Conservation (phyloP, 441 rosid species). For the Gossypium trilobum region DNA sequence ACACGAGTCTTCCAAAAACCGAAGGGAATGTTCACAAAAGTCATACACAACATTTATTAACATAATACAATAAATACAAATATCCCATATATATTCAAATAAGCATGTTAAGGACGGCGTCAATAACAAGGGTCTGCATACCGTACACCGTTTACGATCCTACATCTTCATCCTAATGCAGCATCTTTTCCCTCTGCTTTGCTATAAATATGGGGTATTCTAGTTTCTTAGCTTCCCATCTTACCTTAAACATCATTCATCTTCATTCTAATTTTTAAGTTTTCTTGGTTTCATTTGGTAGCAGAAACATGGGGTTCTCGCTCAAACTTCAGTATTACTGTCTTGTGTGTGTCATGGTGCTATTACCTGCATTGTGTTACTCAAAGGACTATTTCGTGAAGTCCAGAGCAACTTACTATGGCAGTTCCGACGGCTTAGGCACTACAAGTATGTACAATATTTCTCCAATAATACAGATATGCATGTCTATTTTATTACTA, state of each 20-base stretch:
- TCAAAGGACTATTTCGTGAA: slow-evolving; percentile 25
- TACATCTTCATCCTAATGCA: slow-evolving; percentile 7
- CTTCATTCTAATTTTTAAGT: neutral
- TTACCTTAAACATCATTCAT: neutral
- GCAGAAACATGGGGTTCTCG: slow-evolving; percentile 20
- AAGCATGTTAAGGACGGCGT: neutral
- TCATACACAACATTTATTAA: neutral
- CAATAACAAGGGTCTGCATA: neutral
- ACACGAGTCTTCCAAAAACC: neutral
- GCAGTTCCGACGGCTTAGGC: slow-evolving; percentile 75
- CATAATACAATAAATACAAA: neutral
- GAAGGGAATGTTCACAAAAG: neutral
- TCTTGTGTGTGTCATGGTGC: slow-evolving; percentile 31
- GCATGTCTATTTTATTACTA: neutral
- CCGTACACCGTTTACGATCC: slow-evolving; percentile 7
- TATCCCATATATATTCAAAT: neutral
- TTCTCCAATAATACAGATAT: neutral
- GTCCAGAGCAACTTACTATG: slow-evolving; percentile 75
- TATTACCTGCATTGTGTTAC: slow-evolving; percentile 36
- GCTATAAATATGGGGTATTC: slow-evolving; percentile 30
- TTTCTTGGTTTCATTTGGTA: neutral
- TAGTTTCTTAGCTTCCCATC: slow-evolving; percentile 17
- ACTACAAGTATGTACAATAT: slow-evolving; percentile 54
- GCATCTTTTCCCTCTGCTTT: slow-evolving; percentile 9
- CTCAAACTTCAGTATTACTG: neutral